phyloP scores from a whole-genome alignment of 148 eudicot species.

The Spergularia marina region DNA sequence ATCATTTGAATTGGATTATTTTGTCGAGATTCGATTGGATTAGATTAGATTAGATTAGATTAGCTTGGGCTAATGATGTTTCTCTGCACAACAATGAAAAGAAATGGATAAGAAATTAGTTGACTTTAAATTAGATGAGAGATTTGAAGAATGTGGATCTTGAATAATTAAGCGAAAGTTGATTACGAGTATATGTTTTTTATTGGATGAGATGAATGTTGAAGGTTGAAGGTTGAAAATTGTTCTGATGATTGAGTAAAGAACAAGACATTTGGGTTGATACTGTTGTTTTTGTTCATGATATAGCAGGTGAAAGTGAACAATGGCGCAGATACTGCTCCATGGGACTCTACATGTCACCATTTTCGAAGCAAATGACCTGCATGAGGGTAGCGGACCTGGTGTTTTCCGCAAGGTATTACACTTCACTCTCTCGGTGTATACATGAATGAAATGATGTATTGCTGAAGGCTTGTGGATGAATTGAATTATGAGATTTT shows the following conservation, averaged over 20 bases:
- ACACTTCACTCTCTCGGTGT: background rate
- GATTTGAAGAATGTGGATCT: background rate
- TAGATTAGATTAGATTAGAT: background rate
- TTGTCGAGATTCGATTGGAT: background rate
- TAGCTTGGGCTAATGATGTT: background rate
- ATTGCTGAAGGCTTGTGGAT: background rate
- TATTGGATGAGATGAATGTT: background rate
- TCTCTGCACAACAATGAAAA: background rate
- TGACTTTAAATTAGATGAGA: background rate
- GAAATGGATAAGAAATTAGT: background rate
- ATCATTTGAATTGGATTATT: background rate
- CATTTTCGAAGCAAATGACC: constrained; percentile 58
- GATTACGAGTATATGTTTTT: background rate
- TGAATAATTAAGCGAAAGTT: background rate
- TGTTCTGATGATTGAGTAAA: background rate
- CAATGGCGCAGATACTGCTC: constrained; percentile 67
- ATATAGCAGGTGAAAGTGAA: constrained; percentile 14
- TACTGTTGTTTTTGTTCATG: background rate
- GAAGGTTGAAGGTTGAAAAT: background rate
- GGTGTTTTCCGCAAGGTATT: constrained; percentile 62
- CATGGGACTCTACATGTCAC: constrained; percentile 87
- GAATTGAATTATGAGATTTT: background rate
- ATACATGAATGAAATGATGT: background rate
- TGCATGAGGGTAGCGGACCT: constrained; percentile 41
- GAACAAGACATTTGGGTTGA: background rate